Evolutionary conservation across 139 green algal genomes (phyloP).

Genomic region (Monoraphidium neglectum): DNA sequence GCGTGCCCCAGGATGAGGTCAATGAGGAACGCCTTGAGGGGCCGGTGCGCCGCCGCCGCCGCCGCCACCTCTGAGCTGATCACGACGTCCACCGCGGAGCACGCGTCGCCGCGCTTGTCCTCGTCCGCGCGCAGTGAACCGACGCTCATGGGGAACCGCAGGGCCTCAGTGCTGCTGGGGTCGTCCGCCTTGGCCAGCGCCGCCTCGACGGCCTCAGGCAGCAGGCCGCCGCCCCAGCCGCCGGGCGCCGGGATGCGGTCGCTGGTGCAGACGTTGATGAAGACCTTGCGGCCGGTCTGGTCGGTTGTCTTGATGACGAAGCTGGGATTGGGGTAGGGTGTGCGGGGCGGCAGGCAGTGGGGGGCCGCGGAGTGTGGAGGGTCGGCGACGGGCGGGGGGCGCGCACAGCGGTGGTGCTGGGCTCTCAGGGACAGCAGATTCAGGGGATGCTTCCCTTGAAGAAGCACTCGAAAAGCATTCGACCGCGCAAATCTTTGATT

Average conservation of each 20-base stretch:
- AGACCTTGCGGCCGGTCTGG: conserved; percentile 57
- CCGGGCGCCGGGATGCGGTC: conserved; percentile 41
- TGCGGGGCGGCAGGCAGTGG: too few species aligned
- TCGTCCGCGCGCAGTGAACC: conserved; percentile 40
- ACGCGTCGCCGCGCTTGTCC: conserved; percentile 56
- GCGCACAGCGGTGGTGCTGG: too few species aligned
- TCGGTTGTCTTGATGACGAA: conserved; percentile 78
- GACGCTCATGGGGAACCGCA: conserved; percentile 72
- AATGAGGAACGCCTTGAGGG: conserved; percentile 73
- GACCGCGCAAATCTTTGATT: too few species aligned
- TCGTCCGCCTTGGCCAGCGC: background rate
- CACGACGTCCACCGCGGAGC: conserved; percentile 69
- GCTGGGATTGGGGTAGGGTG: too few species aligned
- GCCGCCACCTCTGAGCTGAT: conserved; percentile 65
- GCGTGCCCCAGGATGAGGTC: conserved; percentile 57
- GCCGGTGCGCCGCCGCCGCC: conserved; percentile 26
- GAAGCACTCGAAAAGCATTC: too few species aligned
- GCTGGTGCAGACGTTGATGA: conserved; percentile 75
- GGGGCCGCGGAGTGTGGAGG: background rate
- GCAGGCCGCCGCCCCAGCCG: conserved; percentile 44
- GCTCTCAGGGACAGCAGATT: too few species aligned
- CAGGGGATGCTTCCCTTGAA: too few species aligned
- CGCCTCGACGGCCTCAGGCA: conserved; percentile 24
- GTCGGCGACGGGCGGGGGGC: background rate
- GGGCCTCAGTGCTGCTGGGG: conserved; percentile 31